A percentile compares a stretch with the other conserved stretches of the same genome.
phyloP scores from a whole-genome alignment of 2,329 filamentous ascomycete genomes.

The Colletotrichum costaricense region DNA sequence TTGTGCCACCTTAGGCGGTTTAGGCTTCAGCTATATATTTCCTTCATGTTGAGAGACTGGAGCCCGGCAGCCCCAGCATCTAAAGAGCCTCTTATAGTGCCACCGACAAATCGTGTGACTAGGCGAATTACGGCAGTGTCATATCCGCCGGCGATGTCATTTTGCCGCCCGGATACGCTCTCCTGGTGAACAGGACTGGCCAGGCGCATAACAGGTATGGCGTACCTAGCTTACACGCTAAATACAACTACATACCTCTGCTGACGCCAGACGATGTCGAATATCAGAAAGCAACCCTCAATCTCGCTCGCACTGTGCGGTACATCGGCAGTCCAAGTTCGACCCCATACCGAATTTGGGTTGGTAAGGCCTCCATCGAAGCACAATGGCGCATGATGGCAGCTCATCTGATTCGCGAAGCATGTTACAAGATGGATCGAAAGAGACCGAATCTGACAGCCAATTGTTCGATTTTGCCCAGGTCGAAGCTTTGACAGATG shows the following conservation, averaged over 20 bases:
- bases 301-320: constrained; percentile 13
- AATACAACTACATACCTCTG: constrained; percentile 11
- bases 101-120: neutral
- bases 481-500: constrained; percentile 2
- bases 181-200: neutral
- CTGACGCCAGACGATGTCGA: neutral
- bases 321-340: constrained; percentile 8
- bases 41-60: neutral
- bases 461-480: neutral
- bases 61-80: neutral
- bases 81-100: neutral
- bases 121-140: neutral
- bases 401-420: neutral
- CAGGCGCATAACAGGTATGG: neutral
- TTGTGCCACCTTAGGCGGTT: neutral
- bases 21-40: neutral
- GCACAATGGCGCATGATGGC: constrained; percentile 6
- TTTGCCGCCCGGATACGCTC: neutral
- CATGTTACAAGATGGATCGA: neutral
- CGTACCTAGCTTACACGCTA: neutral
- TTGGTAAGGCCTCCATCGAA: neutral
- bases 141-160: neutral
- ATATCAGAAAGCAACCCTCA: neutral
- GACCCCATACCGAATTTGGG: neutral
- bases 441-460: neutral